Base-by-base conservation (phyloP, 768 basidiomycete genomes). In the Filobasidium floriforme region DNA sequence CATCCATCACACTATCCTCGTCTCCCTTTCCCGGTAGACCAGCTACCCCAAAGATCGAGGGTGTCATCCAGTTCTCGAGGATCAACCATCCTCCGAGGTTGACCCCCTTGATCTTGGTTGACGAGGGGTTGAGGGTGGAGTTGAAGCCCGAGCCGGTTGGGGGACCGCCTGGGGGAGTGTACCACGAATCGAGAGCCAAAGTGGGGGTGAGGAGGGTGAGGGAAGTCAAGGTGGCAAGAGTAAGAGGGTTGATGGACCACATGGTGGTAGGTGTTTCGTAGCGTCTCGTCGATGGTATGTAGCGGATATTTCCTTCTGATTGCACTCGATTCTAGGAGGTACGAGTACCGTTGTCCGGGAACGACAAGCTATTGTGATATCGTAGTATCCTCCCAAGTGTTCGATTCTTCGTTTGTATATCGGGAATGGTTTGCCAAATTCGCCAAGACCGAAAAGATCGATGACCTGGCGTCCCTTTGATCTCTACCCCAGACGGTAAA, bases 51-150 rank as follows among this genome's bases (percentile, higher is more conserved):
- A 75, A 70, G 41, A 73, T 68, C 41, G 52, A 59, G 22, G 73
- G 73, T 65, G 70, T 71, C 73, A 75, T 75, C 73, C 73, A 75
- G 62, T 75, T 75, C 62, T 75, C 73, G 69, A 70, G 52, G 15
- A 15, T 19, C 41, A 32, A 72, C 72, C 72, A 75, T 63, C 72
- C 72, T 41, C 73, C 73, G 9, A 75, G 66, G 46, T 75, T 75
- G 28, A 73, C 72, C 14, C 73, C 73, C 60, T 71, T 61, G 63
- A 71, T 67, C 57, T 73, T 75, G 62, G 70, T 29, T 28, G 44
- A 57, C 57, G 29, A 28, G 26, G 54, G 12, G 54, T 57, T 57
- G 29, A 15, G 18, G 12, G 54, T 57, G 18, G 54, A 71, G n/a
- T 71, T 69, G 2, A 62, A 62, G 0, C 62, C 64, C 11, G 72